Evolutionary conservation across 139 green algal genomes (phyloP).

Genomic region (Eudorina sp.): DNA sequence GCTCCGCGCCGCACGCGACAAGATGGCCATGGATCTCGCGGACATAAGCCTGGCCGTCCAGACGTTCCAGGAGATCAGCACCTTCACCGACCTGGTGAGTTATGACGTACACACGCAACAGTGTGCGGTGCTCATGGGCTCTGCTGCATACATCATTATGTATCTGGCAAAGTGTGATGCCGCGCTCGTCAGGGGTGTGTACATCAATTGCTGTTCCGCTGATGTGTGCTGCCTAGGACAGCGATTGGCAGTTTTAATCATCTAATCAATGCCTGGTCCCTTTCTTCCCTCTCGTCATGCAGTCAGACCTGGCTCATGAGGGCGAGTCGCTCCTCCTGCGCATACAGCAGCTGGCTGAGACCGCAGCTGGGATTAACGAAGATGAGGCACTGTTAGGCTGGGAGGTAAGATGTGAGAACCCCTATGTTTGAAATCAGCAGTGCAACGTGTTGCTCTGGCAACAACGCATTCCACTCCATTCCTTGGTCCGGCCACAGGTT

Average conservation of each 20-base stretch:
- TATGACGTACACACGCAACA: no score
- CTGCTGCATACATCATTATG: no score
- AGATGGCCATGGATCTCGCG: conserved; percentile 43
- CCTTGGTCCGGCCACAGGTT: neutral
- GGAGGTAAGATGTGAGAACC: conserved; percentile 7
- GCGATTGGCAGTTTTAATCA: no score
- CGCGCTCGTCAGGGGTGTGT: neutral
- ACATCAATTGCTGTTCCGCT: no score
- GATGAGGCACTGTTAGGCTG: conserved; percentile 67
- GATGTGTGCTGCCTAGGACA: no score
- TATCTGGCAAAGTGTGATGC: neutral
- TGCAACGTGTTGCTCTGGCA: neutral
- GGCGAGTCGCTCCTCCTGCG: conserved; percentile 50
- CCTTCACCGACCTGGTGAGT: conserved; percentile 46
- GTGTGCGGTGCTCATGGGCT: no score
- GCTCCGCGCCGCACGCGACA: conserved; percentile 50
- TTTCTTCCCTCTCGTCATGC: neutral
- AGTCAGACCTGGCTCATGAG: conserved; percentile 57
- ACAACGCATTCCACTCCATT: neutral
- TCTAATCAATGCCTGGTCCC: no score
- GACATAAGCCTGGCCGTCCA: conserved; percentile 45
- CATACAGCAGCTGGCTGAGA: conserved; percentile 55
- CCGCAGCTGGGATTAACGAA: conserved; percentile 59
- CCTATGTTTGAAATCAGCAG: neutral
- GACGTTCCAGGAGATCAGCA: conserved; percentile 44